A percentile compares a stretch with the other conserved stretches of the same genome.
These are phyloP conservation scores for Apiospora aurea DNA, from an alignment of 2,329 filamentous ascomycete species.

Conservation along the genomic window DNA sequence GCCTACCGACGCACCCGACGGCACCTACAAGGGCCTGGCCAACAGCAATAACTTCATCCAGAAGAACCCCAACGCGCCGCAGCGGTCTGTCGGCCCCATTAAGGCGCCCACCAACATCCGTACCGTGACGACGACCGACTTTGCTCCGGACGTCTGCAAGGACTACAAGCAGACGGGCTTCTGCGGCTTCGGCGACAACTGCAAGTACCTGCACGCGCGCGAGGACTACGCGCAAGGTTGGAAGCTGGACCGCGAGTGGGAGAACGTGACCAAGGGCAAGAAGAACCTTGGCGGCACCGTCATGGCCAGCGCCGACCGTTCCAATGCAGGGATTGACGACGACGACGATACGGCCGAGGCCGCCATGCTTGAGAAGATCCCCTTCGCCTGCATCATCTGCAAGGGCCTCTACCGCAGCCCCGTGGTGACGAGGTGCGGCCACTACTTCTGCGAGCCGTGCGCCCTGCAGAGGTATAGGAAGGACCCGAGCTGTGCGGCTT, in stretches of 20 bases:
- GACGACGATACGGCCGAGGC: conserved; percentile 68
- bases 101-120: conserved; percentile 90
- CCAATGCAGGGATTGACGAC: conserved; percentile 44
- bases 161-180: conserved; percentile 85
- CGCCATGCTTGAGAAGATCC: conserved; percentile 80
- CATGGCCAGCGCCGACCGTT: conserved; percentile 64
- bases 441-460: conserved; percentile 95
- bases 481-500: conserved; percentile 85
- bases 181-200: conserved; percentile 77
- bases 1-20: conserved; percentile 47
- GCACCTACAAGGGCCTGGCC: conserved; percentile 79
- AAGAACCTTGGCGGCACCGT: conserved; percentile 68
- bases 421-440: conserved; percentile 87
- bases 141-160: conserved; percentile 92
- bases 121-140: conserved; percentile 89
- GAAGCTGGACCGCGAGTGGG: conserved; percentile 96
- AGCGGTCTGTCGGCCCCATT: conserved; percentile 78
- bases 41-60: conserved; percentile 78
- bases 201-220: conserved; percentile 80
- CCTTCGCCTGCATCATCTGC: conserved; percentile 90
- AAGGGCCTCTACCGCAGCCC: conserved; percentile 79
- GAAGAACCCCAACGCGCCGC: conserved; percentile 78
- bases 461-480: conserved; percentile 87
- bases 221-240: conserved; percentile 90
- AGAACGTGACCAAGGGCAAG: conserved; percentile 78